Percentiles rank a stretch among this genome's conserved stretches.
phyloP scores from a whole-genome alignment of 306 rosid species.

The Arachis stenosperma region DNA sequence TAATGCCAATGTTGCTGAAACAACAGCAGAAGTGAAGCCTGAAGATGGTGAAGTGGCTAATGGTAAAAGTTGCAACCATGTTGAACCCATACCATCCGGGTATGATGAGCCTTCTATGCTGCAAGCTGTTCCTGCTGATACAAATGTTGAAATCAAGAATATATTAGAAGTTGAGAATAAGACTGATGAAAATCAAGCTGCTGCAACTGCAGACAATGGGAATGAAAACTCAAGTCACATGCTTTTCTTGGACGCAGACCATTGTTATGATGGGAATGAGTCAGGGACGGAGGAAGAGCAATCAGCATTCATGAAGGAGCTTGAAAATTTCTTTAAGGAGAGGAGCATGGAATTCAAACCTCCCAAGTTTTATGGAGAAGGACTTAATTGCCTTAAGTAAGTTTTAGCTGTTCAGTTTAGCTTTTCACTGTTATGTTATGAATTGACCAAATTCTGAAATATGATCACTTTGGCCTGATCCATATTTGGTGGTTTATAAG shows the following conservation, averaged over 20 bases:
- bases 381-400: constrained; percentile 95
- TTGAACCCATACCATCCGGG: constrained; percentile 37
- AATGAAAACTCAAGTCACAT: constrained; percentile 52
- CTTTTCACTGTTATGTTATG: constrained; percentile 3
- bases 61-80: constrained; percentile 34
- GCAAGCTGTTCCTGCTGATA: constrained; percentile 47
- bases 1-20: constrained; percentile 40
- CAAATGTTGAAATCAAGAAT: constrained; percentile 43
- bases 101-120: constrained; percentile 45
- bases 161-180: constrained; percentile 47
- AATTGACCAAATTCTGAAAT: constrained; percentile 25
- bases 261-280: constrained; percentile 71
- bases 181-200: constrained; percentile 53
- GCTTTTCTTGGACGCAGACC: constrained; percentile 63
- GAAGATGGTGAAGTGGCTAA: constrained; percentile 52
- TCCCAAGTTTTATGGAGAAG: constrained; percentile 96
- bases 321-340: constrained; percentile 86
- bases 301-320: constrained; percentile 83
- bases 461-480: constrained; percentile 38
- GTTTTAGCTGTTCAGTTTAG: constrained; percentile 39
- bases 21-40: constrained; percentile 48
- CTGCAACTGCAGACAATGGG: constrained; percentile 57
- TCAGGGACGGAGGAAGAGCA: constrained; percentile 94
- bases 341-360: constrained; percentile 93
- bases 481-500: constrained; percentile 52